These are phyloP conservation scores for Nyctanthes arbortristis DNA, from an alignment of 257 asterid genomes.

Conservation along the genomic window DNA sequence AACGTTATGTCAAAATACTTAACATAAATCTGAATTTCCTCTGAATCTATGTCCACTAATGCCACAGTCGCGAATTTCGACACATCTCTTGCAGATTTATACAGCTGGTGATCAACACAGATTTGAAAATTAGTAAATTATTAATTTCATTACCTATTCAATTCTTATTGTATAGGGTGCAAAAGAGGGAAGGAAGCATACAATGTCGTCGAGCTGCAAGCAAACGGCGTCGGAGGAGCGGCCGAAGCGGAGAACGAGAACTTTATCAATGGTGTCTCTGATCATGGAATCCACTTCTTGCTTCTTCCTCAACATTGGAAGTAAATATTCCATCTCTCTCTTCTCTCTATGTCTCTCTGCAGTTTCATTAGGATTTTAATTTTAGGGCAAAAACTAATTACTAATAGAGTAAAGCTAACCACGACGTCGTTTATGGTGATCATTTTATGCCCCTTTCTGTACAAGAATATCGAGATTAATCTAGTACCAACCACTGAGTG, in stretches of 20 bases:
- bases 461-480: too few species aligned
- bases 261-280: slow-evolving; percentile 85
- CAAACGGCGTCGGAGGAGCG: slow-evolving; percentile 65
- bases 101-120: slow-evolving; percentile 46
- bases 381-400: too few species aligned
- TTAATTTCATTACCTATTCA: not conserved
- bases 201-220: slow-evolving; percentile 88
- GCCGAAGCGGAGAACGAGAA: slow-evolving; percentile 96
- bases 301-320: slow-evolving; percentile 64
- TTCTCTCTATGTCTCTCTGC: not conserved
- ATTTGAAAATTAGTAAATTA: not conserved
- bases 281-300: slow-evolving; percentile 67
- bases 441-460: too few species aligned
- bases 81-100: slow-evolving; percentile 75
- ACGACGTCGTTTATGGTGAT: too few species aligned
- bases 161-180: not conserved
- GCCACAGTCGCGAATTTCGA: slow-evolving; percentile 80
- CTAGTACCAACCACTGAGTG: too few species aligned
- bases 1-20: slow-evolving; percentile 76
- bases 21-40: slow-evolving; percentile 73
- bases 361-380: not conserved
- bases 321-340: slow-evolving; percentile 60
- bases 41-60: slow-evolving; percentile 75
- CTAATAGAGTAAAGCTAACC: too few species aligned
- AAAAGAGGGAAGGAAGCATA: slow-evolving; percentile 21